phyloP scores from a whole-genome alignment of 2,329 filamentous ascomycete genomes.

The Penicillium sp. region DNA sequence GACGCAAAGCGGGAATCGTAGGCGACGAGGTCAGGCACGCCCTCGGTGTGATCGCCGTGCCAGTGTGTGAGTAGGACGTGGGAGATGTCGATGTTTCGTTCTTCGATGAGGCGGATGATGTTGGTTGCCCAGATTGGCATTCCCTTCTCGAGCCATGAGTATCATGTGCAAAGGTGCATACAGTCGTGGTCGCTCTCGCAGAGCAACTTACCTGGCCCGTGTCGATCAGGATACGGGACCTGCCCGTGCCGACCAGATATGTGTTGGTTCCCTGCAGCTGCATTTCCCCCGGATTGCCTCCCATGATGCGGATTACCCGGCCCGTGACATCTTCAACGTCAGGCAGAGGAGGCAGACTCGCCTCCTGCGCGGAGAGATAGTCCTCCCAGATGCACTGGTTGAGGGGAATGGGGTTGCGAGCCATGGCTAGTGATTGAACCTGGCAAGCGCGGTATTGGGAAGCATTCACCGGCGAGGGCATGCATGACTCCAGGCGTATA shows the following conservation, averaged over 20 bases:
- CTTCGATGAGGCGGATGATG: neutral
- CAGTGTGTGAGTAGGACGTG: slow-evolving; percentile 47
- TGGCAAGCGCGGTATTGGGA: too few relatives aligned
- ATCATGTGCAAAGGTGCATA: neutral
- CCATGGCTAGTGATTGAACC: too few relatives aligned
- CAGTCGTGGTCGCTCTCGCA: too few relatives aligned
- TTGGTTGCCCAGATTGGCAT: slow-evolving; percentile 26
- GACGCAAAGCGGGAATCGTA: slow-evolving; percentile 28
- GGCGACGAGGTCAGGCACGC: slow-evolving; percentile 40
- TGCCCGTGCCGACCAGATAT: slow-evolving; percentile 35
- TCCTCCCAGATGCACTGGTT: slow-evolving; percentile 2
- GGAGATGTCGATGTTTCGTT: slow-evolving; percentile 34
- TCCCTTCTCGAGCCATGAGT: slow-evolving; percentile 37
- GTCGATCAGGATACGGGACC: slow-evolving; percentile 37
- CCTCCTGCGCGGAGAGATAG: slow-evolving; percentile 1
- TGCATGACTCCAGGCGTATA: too few relatives aligned
- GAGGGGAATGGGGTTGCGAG: slow-evolving; percentile 5
- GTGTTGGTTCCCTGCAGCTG: slow-evolving; percentile 7
- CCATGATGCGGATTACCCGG: slow-evolving; percentile 7
- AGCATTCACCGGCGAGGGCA: too few relatives aligned
- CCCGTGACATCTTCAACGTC: slow-evolving; percentile 6
- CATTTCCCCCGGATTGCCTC: slow-evolving; percentile 7
- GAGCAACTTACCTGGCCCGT: slow-evolving; percentile 29
- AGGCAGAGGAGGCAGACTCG: neutral
- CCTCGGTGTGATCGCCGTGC: slow-evolving; percentile 47